phyloP scores from a whole-genome alignment of 2,329 filamentous ascomycete species.

The Teratosphaeriaceae sp. region DNA sequence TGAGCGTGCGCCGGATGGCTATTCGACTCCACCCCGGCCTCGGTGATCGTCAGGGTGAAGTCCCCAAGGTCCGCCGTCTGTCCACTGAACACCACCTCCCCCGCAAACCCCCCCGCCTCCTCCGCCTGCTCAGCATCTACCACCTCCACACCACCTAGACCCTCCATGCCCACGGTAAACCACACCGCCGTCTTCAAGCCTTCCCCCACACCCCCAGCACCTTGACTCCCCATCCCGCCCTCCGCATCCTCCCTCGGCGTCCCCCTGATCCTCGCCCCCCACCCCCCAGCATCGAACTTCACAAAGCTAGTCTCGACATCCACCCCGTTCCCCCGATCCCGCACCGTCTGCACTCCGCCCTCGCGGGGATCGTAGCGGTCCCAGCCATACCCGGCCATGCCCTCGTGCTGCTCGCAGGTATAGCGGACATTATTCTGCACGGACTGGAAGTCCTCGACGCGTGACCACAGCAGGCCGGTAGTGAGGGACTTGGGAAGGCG shows the following conservation, averaged over 20 bases:
- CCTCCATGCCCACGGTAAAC: constrained; percentile 79
- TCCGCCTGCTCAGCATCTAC: constrained; percentile 48
- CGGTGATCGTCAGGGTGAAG: constrained; percentile 72
- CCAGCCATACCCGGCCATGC: constrained; percentile 95
- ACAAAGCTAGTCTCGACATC: constrained; percentile 92
- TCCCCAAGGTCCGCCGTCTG: constrained; percentile 65
- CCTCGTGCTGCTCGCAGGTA: constrained; percentile 92
- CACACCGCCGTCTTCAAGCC: constrained; percentile 65
- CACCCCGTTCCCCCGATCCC: constrained; percentile 79
- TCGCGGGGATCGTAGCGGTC: constrained; percentile 88
- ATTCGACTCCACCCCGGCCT: constrained; percentile 56
- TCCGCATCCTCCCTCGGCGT: constrained; percentile 63
- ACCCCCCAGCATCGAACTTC: constrained; percentile 70
- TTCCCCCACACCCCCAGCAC: constrained; percentile 11
- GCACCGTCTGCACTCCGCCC: constrained; percentile 83
- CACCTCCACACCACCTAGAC: constrained; percentile 58
- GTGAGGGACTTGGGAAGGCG: constrained; percentile 74
- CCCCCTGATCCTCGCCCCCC: constrained; percentile 84
- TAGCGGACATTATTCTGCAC: constrained; percentile 78
- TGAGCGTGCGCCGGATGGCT: constrained; percentile 52
- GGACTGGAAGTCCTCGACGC: constrained; percentile 69
- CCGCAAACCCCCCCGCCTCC: constrained; percentile 52
- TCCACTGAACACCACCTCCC: constrained; percentile 63
- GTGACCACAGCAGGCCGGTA: constrained; percentile 82
- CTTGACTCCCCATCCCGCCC: constrained; percentile 22